A percentile compares a stretch with the other conserved stretches of the same genome.
These are phyloP conservation scores for Pneumocystis murina DNA, from an alignment of 1,139 yeast genomes.

Conservation along the genomic window DNA sequence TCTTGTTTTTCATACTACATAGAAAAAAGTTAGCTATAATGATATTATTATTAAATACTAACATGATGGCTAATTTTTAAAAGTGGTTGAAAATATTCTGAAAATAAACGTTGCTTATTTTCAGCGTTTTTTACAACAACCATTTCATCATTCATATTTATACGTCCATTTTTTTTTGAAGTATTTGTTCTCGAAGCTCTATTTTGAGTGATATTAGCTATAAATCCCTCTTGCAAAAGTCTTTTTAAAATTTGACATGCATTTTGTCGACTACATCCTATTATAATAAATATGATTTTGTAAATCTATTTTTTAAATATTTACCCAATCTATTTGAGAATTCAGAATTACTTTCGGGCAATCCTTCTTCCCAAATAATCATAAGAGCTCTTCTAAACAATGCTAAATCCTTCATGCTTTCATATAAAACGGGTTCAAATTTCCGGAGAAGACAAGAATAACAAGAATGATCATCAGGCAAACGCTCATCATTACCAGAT, in stretches of 20 bases:
- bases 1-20: neutral
- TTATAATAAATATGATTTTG: neutral
- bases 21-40: neutral
- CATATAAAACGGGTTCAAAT: neutral
- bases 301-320: neutral
- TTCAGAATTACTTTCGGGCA: neutral
- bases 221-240: neutral
- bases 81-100: conserved; percentile 12
- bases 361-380: conserved; percentile 2
- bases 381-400: conserved; percentile 1
- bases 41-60: neutral
- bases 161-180: neutral
- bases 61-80: neutral
- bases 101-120: neutral
- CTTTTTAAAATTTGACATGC: neutral
- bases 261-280: neutral
- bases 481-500: conserved; percentile 1
- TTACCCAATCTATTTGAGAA: conserved; percentile 1
- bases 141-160: neutral
- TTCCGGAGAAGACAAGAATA: conserved; percentile 1
- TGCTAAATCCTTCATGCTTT: neutral
- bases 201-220: neutral
- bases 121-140: neutral
- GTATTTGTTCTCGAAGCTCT: neutral
- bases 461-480: conserved; percentile 1